Conservation (phyloP, 768 basidiomycete genomes). For the Trametopsis cervina region DNA sequence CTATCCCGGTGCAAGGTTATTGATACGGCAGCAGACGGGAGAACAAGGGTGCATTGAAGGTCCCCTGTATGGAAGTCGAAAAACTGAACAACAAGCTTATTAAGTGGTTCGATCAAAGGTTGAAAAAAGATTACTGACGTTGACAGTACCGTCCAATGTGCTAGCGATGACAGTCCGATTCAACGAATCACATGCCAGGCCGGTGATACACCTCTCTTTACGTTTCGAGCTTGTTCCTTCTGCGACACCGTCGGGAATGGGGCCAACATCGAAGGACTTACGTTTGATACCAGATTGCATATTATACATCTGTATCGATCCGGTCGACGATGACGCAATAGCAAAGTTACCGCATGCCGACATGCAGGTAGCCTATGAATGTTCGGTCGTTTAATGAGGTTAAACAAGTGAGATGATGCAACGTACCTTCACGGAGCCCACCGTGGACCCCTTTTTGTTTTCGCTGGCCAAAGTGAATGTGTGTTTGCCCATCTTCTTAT, state of each 20-base stretch:
- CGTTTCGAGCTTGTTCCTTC: slow-evolving; percentile 34
- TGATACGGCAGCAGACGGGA: slow-evolving; percentile 65
- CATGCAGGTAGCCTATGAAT: slow-evolving; percentile 67
- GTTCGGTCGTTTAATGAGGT: neutral
- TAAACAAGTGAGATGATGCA: neutral
- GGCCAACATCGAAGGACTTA: slow-evolving; percentile 65
- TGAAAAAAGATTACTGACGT: slow-evolving; percentile 44
- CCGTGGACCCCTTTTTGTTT: slow-evolving; percentile 34
- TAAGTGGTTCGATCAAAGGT: neutral
- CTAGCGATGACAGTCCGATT: slow-evolving; percentile 77
- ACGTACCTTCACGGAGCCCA: slow-evolving; percentile 68
- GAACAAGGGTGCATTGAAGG: slow-evolving; percentile 55
- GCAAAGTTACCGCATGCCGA: slow-evolving; percentile 97
- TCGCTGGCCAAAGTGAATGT: slow-evolving; percentile 54
- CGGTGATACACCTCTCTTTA: slow-evolving; percentile 58
- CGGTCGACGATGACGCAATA: slow-evolving; percentile 74
- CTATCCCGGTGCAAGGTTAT: slow-evolving; percentile 79
- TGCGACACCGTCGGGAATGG: slow-evolving; percentile 48
- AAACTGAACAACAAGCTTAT: slow-evolving; percentile 47
- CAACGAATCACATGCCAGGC: slow-evolving; percentile 79
- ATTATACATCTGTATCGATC: slow-evolving; percentile 87
- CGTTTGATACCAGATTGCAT: slow-evolving; percentile 91
- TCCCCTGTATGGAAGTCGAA: slow-evolving; percentile 91
- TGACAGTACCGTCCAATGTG: slow-evolving; percentile 84
- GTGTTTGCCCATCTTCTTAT: slow-evolving; percentile 76